These are phyloP conservation scores for Leptomonas pyrrhocoris DNA, from an alignment of 208 protist genomes.

Conservation along the genomic window DNA sequence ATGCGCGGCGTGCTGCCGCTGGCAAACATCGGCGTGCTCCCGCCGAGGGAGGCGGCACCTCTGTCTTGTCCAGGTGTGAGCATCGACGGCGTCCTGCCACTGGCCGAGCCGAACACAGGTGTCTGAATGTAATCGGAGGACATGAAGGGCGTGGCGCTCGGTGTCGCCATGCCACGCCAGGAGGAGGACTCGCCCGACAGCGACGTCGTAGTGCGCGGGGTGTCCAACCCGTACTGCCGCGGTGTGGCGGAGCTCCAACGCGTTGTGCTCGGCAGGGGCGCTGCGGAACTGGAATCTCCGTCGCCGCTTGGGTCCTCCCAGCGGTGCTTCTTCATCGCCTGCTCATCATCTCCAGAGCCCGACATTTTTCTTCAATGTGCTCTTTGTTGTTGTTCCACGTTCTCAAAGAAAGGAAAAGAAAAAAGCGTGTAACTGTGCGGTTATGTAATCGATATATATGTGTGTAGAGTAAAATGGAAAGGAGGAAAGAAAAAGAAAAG, in stretches of 20 bases:
- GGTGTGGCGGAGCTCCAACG: slow-evolving; percentile 82
- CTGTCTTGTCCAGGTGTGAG: slow-evolving; percentile 25
- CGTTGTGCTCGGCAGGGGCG: slow-evolving; percentile 41
- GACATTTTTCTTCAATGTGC: neutral
- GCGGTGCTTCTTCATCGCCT: slow-evolving; percentile 62
- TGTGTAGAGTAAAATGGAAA: neutral
- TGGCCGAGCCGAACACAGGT: slow-evolving; percentile 42
- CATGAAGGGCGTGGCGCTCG: slow-evolving; percentile 56
- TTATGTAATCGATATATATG: neutral
- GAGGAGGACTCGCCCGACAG: slow-evolving; percentile 46
- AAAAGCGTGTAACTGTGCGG: neutral
- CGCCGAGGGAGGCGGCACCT: slow-evolving; percentile 13
- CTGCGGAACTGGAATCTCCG: slow-evolving; percentile 12
- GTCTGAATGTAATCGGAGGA: slow-evolving; percentile 58
- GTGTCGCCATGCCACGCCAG: slow-evolving; percentile 79
- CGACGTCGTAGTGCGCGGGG: slow-evolving; percentile 49
- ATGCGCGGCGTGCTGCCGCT: slow-evolving; percentile 28
- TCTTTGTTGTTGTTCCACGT: neutral
- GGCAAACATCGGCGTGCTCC: slow-evolving; percentile 30
- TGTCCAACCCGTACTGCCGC: slow-evolving; percentile 71
- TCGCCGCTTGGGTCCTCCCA: slow-evolving; percentile 53
- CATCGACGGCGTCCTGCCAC: slow-evolving; percentile 45
- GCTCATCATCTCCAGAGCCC: slow-evolving; percentile 22
- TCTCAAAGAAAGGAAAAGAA: neutral
- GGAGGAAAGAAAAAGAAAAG: neutral